Evolutionary conservation across 2,329 filamentous ascomycete species (phyloP), one percentile per base, ranked within the genome.

Genomic region (Aspergillus sp.): DNA sequence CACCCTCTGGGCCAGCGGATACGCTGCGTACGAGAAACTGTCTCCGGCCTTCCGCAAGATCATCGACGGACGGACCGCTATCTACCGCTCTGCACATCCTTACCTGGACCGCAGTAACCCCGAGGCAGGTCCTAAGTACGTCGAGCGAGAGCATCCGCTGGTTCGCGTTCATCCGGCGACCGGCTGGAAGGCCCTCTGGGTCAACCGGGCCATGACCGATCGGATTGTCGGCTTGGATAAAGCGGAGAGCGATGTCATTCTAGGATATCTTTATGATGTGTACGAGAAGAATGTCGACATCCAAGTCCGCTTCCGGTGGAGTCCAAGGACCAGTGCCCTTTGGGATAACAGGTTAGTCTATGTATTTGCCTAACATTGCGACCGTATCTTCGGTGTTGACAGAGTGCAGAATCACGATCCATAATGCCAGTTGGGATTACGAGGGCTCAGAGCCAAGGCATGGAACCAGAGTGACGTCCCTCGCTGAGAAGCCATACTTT

Each of bases 351-450:
- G 86, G 79, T 84, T 47, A 68, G 79, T 68, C 22, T 14, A n/a
- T 5, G 9, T n/a, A 29, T 6, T 6, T 4, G 11, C 22, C 12
- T 36, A 16, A 3, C 16, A 16, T 20, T 9, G 29, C 4, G 16
- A 10, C 7, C n/a, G 7, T 20, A 6, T 16, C 6, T 6, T 12
- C 2, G 4, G 14, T 22, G 14, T 54, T 65, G 52, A 64, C 55
- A 2, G 22, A 22, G 32, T 16, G 26, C 53, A 85, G 86, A 45
- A 88, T 90, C 59, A 90, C 89, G 0, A 90, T 90, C 42, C 88
- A 91, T 65, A 90, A 90, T 62, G 88, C 88, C 0, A 87, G 84
- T 66, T 91, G 87, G 87, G 88, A 91, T 65, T 91, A 91, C 67
- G 87, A 84, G 36, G 87, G 87, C 1, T 81, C 77, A 20, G 80